Percentiles rank a stretch among this genome's conserved stretches.
These are phyloP conservation scores for Buddleja alternifolia DNA, from an alignment of 257 asterid species.

Conservation along the genomic window DNA sequence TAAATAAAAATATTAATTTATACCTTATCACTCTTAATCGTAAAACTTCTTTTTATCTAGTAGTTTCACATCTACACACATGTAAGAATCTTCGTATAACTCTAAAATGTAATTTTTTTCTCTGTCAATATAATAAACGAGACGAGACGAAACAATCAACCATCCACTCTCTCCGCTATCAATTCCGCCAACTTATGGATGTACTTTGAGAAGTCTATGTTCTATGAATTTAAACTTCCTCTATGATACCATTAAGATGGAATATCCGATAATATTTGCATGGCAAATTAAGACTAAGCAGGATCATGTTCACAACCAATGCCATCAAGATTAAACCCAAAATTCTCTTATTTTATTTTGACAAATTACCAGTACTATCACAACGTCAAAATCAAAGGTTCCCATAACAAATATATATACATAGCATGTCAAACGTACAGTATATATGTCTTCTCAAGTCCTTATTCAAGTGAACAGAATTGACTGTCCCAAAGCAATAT, in stretches of 20 bases:
- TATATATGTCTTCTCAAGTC: background rate
- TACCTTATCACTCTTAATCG: too few species aligned
- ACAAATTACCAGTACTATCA: background rate
- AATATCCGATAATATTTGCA: background rate
- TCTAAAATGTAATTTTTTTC: too few species aligned
- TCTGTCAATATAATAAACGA: too few species aligned
- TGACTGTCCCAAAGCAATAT: background rate
- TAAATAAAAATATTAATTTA: too few species aligned
- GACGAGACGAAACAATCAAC: too few species aligned
- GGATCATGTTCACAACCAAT: too few species aligned
- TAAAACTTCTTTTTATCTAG: too few species aligned
- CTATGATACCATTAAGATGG: background rate
- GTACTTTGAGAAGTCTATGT: too few species aligned
- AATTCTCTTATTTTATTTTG: background rate
- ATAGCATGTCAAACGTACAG: background rate
- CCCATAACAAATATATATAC: background rate
- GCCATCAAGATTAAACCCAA: constrained; percentile 10
- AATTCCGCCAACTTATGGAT: too few species aligned
- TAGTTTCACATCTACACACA: too few species aligned
- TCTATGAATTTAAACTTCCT: background rate
- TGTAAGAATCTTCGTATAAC: too few species aligned
- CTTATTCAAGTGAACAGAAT: background rate
- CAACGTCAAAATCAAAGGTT: background rate
- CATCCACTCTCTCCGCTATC: too few species aligned
- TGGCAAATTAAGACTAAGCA: background rate